These are phyloP conservation scores for Tylopilus subfusipes DNA, from an alignment of 768 basidiomycete species.

Conservation along the genomic window DNA sequence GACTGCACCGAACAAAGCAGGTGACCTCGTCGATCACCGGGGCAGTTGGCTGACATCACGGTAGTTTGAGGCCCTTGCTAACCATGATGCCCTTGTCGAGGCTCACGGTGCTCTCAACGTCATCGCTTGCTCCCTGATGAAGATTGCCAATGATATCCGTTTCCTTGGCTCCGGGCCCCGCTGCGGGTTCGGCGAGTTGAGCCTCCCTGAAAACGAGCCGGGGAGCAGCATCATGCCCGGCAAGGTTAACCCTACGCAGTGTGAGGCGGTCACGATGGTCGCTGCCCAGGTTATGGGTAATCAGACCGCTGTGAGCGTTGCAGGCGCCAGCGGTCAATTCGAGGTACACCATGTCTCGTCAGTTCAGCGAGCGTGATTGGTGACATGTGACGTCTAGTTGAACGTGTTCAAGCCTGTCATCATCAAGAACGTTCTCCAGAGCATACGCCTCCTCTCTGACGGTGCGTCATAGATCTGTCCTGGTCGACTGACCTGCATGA, in stretches of 20 bases:
- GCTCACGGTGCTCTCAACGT: slow-evolving; percentile 96
- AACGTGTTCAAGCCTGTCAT: slow-evolving; percentile 99
- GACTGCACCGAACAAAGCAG: slow-evolving; percentile 96
- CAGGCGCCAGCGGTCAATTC: slow-evolving; percentile 94
- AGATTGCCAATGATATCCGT: slow-evolving; percentile 98
- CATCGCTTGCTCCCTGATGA: slow-evolving; percentile 96
- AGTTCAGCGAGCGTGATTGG: slow-evolving; percentile 2
- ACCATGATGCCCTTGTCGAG: slow-evolving; percentile 98
- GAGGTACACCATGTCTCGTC: slow-evolving; percentile 55
- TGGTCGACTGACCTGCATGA: slow-evolving; percentile 4
- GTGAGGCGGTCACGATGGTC: slow-evolving; percentile 98
- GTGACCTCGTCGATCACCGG: slow-evolving; percentile 3
- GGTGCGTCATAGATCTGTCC: slow-evolving; percentile 44
- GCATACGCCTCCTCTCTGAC: slow-evolving; percentile 89
- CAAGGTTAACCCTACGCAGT: slow-evolving; percentile 99
- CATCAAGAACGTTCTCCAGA: slow-evolving; percentile 96
- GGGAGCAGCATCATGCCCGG: slow-evolving; percentile 99
- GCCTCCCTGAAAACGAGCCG: slow-evolving; percentile 96
- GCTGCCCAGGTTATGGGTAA: slow-evolving; percentile 99
- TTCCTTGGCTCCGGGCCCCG: slow-evolving; percentile 97
- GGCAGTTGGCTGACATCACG: slow-evolving; percentile 5
- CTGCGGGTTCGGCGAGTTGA: slow-evolving; percentile 94
- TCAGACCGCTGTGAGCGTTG: slow-evolving; percentile 87
- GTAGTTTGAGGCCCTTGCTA: slow-evolving; percentile 94
- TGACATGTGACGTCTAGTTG: slow-evolving; percentile 47